Evolutionary conservation across 495 filamentous ascomycete genomes (phyloP).

Genomic region (Xylaria flabelliformis): DNA sequence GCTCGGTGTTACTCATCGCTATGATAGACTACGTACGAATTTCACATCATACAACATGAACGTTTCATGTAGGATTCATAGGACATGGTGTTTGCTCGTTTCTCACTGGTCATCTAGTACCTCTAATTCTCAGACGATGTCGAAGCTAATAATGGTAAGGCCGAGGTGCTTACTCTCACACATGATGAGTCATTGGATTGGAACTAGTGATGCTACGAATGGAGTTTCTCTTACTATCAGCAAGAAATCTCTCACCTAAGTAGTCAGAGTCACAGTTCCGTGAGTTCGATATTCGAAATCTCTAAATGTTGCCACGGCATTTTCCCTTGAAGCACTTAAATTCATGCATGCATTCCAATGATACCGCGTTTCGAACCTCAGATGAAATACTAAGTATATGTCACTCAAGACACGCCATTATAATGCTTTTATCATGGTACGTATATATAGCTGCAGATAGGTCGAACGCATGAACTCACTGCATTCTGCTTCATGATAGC

Average conservation of each 20-base stretch:
- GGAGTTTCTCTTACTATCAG: not conserved
- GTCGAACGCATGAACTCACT: no score
- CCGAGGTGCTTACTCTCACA: not conserved
- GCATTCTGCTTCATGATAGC: no score
- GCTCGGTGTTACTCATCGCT: not conserved
- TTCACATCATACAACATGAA: no score
- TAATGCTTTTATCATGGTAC: not conserved
- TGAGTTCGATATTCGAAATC: not conserved
- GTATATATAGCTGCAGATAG: no score
- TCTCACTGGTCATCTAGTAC: not conserved
- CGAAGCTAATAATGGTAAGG: not conserved
- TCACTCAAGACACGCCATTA: not conserved
- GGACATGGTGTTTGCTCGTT: not conserved
- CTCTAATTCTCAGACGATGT: not conserved
- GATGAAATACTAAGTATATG: not conserved
- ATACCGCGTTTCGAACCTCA: not conserved
- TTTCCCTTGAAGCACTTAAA: not conserved
- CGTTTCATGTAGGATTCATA: not conserved
- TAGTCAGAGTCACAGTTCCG: not conserved
- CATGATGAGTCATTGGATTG: not conserved
- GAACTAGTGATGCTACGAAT: not conserved
- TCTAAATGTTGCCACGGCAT: not conserved
- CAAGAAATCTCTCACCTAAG: not conserved
- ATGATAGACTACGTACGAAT: not conserved
- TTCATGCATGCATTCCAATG: not conserved